These are phyloP conservation scores for Aspergillus campestris DNA, from an alignment of 495 filamentous ascomycete species.

Conservation along the genomic window DNA sequence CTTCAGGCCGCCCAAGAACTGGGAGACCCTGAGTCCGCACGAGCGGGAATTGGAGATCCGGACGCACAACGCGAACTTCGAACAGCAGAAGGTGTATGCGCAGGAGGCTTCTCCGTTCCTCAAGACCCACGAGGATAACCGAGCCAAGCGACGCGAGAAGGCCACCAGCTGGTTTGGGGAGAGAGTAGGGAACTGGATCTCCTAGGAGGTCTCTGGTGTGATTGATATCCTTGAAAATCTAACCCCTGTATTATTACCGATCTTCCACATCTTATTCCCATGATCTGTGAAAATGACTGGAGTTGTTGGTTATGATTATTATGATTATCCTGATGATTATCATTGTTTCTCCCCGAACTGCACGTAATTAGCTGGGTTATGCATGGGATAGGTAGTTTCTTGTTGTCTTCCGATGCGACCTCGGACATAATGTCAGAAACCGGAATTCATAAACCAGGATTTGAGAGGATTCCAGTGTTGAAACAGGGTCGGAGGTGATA, in stretches of 20 bases:
- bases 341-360: too few relatives aligned
- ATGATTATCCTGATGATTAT: too few relatives aligned
- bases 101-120: conserved; percentile 45
- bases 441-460: too few relatives aligned
- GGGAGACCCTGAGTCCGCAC: conserved; percentile 51
- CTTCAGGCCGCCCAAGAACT: conserved; percentile 40
- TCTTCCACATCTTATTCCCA: too few relatives aligned
- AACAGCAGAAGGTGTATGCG: conserved; percentile 47
- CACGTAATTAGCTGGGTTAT: too few relatives aligned
- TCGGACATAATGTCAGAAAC: too few relatives aligned
- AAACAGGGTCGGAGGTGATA: too few relatives aligned
- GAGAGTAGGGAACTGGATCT: conserved; percentile 39
- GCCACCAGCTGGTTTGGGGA: conserved; percentile 48
- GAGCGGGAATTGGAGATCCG: conserved; percentile 60
- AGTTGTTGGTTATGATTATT: too few relatives aligned
- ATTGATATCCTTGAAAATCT: conserved; percentile 3
- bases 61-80: conserved; percentile 51
- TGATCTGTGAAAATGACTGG: too few relatives aligned
- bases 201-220: conserved; percentile 12
- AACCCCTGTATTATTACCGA: not conserved
- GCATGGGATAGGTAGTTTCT: too few relatives aligned
- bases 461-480: too few relatives aligned
- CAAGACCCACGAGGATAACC: conserved; percentile 48
- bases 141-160: conserved; percentile 49
- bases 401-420: too few relatives aligned